Evolutionary conservation across 371 early-diverging fungal species (phyloP), one percentile per base, ranked within the genome.

Genomic region (Saksenaea vasiformis): DNA sequence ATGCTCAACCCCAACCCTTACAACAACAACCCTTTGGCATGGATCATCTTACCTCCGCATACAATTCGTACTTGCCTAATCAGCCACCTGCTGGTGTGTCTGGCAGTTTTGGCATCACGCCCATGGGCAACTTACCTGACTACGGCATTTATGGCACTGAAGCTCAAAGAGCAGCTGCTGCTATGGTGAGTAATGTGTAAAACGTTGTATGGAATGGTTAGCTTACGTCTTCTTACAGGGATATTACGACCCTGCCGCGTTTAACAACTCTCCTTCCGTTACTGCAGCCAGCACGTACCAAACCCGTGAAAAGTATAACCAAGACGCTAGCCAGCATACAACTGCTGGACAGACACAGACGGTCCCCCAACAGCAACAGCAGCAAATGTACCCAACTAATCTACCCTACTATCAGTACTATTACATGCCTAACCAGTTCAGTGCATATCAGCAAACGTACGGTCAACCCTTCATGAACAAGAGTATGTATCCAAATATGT

Each of bases 381-480:
- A 79, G 43, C 78, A 79, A 51, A 68, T 71, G 24, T 79, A 79
- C 53, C 76, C 74, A 34, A 69, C 69, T 59, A 77, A 74, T 24
- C 67, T 82, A 62, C 82, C 85, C 5, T 91, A 88, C 81, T 88
- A 89, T 73, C 89, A 91, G 26, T 90, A 92, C 76, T 92, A 91
- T 72, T 89, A 90, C 74, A 83, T 80, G 77, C 85, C 85, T 27
- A 86, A 86, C 74, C 91, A 92, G 76, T 93, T 84, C 78, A 82
- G 83, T 54, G 82, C 83, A 24, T 89, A 88, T 69, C 87, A 87
- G 64, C 85, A 85, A 65, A 82, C 85, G 13, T 95, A 93, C 71
- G 90, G 86, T 28, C 94, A 93, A 68, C 95, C 91, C 13, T 93
- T 91, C 65, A 83, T 90, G 78, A 91, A 90, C 83, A 93, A 93